These are phyloP conservation scores for Magnolia changhungtana DNA, from an alignment of 164 flowering plant species.

Conservation along the genomic window DNA sequence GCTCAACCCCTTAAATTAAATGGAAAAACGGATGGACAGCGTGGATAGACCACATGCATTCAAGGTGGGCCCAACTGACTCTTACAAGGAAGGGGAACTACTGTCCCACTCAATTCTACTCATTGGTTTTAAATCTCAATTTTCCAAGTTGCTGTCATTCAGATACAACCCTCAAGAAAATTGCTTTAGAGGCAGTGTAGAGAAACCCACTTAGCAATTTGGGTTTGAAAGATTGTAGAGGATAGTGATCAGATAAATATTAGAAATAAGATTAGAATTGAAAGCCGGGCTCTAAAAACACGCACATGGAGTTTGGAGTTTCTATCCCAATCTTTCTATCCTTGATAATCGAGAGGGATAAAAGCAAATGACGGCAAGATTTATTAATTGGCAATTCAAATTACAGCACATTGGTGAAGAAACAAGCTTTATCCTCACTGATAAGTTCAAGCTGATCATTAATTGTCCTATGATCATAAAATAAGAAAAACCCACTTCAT, in stretches of 20 bases:
- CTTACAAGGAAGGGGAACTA: neutral
- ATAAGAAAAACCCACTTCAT: neutral
- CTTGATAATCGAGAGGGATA: neutral
- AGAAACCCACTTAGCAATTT: neutral
- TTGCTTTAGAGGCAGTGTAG: neutral
- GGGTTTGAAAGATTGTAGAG: too few relatives aligned
- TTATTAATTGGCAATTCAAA: neutral
- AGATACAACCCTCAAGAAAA: neutral
- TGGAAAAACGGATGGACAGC: too few relatives aligned
- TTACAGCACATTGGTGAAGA: neutral
- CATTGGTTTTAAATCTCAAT: neutral
- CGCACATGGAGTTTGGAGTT: neutral
- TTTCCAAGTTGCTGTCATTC: neutral
- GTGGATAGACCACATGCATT: too few relatives aligned
- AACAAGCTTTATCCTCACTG: neutral
- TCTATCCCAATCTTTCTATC: neutral
- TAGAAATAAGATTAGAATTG: neutral
- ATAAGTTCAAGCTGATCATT: too few relatives aligned
- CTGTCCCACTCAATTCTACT: neutral
- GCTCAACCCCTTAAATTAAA: too few relatives aligned
- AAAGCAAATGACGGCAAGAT: neutral
- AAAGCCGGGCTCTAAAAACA: neutral
- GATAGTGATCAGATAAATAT: neutral
- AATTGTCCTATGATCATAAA: too few relatives aligned
- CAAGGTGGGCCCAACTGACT: too few relatives aligned